phyloP scores from a whole-genome alignment of 2,329 filamentous ascomycete species.

The Cryphonectria radicalis region DNA sequence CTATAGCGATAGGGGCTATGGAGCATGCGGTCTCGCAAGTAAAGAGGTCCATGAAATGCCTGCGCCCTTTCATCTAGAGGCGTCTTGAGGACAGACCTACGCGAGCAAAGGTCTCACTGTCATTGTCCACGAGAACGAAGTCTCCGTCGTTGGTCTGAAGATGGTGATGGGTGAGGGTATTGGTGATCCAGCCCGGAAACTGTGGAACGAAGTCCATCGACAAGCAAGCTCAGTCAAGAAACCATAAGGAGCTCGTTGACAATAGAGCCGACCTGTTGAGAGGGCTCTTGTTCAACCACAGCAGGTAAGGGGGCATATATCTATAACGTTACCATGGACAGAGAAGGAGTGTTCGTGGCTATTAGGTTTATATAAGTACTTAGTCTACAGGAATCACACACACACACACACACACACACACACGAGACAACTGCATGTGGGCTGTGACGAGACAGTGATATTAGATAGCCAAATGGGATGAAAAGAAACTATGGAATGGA shows the following conservation, averaged over 20 bases:
- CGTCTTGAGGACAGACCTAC: not conserved
- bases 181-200: not conserved
- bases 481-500: not conserved
- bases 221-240: not conserved
- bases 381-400: slow-evolving; percentile 67
- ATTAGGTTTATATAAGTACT: slow-evolving; percentile 54
- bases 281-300: slow-evolving; percentile 56
- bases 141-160: not conserved
- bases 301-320: slow-evolving; percentile 61
- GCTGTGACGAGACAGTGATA: not conserved
- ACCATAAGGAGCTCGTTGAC: not conserved
- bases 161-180: not conserved
- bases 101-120: not conserved
- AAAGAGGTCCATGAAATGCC: not conserved
- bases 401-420: slow-evolving; percentile 53
- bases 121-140: not conserved
- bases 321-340: slow-evolving; percentile 73
- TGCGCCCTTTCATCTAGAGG: not conserved
- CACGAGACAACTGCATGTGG: slow-evolving; percentile 28
- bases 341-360: slow-evolving; percentile 65
- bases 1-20: not conserved
- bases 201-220: not conserved
- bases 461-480: not conserved
- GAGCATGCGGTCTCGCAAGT: not conserved
- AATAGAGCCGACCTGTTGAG: too few species aligned